Base-by-base conservation (phyloP, 2,329 filamentous ascomycete genomes). In the Helotiales sp. region DNA sequence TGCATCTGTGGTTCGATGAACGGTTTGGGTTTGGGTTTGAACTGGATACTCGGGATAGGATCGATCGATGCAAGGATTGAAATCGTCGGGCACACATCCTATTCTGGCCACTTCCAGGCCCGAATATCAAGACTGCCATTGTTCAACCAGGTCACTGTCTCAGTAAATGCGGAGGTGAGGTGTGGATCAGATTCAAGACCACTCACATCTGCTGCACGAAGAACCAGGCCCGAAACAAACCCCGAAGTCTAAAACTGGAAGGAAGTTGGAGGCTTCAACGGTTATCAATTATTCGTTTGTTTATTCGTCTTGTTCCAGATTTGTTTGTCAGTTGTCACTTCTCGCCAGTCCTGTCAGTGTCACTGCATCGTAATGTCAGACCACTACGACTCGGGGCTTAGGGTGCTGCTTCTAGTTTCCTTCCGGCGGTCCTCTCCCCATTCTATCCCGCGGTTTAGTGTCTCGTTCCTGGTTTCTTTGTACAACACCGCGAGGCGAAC, bases 351-450 rank as follows among this genome's bases (percentile, higher is more conserved):
- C 17, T 4, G 40, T 43, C 40, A 43, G 3, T 43, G 8, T 54
- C 49, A n/a, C n/a, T n/a, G n/a, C n/a, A 30, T 13, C 3, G 15
- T 3, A 30, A 22, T 30, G n/a, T 20, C n/a, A 34, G 30, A 34
- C 32, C 40, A 17, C 40, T 43, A 32, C 37, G 30, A 57, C 32
- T 37, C 10, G 30, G 52, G 52, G n/a, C 13, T 50, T 26, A 15
- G 47, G 2, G 11, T 17, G 15, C 30, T 50, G 26, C 30, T 40
- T 57, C 30, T 57, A 57, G 52, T 20, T 22, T 1, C 32, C 28
- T 57, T 57, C 32, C 52, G 40, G 52, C 52, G 52, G 22, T 57
- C 52, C n/a, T n/a, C n/a, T n/a, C n/a, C n/a, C n/a, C n/a, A n/a
- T 43, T 17, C 20, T 32, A 34, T 37, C 30, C 52, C 52, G 52